These are phyloP conservation scores for Colletotrichum kahawae DNA, from an alignment of 2,329 filamentous ascomycete genomes.

Conservation along the genomic window DNA sequence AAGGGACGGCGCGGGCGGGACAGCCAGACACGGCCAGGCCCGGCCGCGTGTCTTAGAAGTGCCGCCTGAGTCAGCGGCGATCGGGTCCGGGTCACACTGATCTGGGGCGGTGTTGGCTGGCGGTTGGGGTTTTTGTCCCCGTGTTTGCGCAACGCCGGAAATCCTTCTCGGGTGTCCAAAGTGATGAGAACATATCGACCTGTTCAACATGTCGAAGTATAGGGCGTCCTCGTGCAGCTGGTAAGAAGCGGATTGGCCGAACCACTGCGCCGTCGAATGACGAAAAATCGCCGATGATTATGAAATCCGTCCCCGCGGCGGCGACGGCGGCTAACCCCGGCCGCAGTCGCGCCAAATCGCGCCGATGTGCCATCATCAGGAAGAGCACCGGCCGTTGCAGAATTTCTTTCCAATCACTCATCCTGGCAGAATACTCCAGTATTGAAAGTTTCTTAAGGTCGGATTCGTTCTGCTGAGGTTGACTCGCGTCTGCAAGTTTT, in stretches of 20 bases:
- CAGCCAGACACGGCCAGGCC: not conserved
- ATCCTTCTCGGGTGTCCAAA: not conserved
- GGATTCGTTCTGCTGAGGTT: not conserved
- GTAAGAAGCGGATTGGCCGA: not conserved
- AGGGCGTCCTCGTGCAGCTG: not conserved
- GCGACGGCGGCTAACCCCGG: not conserved
- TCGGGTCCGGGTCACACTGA: not conserved
- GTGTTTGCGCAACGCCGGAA: not conserved
- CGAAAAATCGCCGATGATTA: not conserved
- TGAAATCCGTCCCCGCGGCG: constrained; percentile 3
- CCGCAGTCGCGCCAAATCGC: constrained; percentile 9
- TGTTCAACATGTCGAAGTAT: not conserved
- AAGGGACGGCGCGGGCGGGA: not conserved
- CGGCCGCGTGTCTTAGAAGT: not conserved
- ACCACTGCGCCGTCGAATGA: not conserved
- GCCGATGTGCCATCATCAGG: constrained; percentile 16
- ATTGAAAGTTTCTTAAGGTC: not conserved
- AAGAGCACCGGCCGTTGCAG: not conserved
- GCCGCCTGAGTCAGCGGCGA: not conserved
- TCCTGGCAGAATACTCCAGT: not conserved
- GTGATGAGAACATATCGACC: not conserved
- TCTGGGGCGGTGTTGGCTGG: not conserved
- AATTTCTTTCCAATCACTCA: not conserved
- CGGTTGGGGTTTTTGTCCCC: not conserved
- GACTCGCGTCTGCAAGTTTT: not conserved